These are phyloP conservation scores for Metarhizium guizhouense DNA, from an alignment of 2,329 filamentous ascomycete species.

Conservation along the genomic window DNA sequence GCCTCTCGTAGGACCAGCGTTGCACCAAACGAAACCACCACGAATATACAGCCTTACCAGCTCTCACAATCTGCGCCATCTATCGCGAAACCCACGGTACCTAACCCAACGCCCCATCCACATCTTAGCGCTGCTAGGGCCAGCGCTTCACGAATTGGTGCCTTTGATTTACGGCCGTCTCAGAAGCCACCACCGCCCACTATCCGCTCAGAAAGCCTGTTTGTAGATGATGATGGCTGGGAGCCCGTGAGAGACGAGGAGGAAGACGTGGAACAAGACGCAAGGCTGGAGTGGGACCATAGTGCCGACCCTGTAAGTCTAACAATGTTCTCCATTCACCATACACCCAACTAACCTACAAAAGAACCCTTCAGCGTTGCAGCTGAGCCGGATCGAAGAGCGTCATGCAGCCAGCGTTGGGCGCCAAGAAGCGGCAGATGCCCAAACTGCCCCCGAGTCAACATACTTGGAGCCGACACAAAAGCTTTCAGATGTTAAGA, in stretches of 20 bases:
- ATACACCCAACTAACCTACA: constrained; percentile 18
- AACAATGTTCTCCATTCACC: neutral
- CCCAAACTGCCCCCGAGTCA: constrained; percentile 17
- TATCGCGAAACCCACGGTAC: constrained; percentile 3
- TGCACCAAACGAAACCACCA: constrained; percentile 25
- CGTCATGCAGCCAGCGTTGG: constrained; percentile 12
- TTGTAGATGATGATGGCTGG: constrained; percentile 71
- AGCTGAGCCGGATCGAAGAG: constrained; percentile 30
- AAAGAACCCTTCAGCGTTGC: constrained; percentile 35
- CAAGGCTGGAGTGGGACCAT: constrained; percentile 66
- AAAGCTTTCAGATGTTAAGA: constrained; percentile 57
- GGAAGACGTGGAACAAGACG: constrained; percentile 55
- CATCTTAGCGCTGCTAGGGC: constrained; percentile 24
- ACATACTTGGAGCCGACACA: constrained; percentile 60
- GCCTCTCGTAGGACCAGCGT: constrained; percentile 34
- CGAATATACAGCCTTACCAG: constrained; percentile 12
- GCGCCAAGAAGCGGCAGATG: constrained; percentile 11
- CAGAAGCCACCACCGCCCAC: constrained; percentile 47
- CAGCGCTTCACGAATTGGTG: constrained; percentile 24
- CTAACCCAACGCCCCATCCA: constrained; percentile 25
- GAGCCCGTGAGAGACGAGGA: constrained; percentile 55
- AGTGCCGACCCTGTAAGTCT: constrained; percentile 51
- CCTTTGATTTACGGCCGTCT: constrained; percentile 41
- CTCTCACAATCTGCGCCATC: constrained; percentile 5
- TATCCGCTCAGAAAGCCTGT: constrained; percentile 57